Evolutionary conservation across 2,329 filamentous ascomycete genomes (phyloP), one percentile per base, ranked within the genome.

Genomic region (Fusarium secorum): DNA sequence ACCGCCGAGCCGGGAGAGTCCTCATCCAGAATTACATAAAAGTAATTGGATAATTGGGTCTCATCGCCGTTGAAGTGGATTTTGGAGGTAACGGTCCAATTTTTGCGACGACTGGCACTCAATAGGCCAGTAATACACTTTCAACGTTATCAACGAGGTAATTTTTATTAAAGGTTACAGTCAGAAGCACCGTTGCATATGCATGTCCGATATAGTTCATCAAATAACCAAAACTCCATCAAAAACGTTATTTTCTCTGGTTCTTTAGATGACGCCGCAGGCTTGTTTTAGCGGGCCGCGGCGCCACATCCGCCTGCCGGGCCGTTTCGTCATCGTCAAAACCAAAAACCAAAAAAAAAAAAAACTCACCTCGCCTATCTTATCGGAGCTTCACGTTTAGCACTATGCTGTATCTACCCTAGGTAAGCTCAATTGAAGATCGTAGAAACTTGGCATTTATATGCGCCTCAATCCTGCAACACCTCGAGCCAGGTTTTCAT

Each of bases 21-120:
- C 36, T 51, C 24, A 17, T 11, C 20, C 22, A 57, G 30, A 26
- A 66, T 66, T 66, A 66, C 63, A 48, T 66, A 66, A 66, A 36
- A 41, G 11, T 20, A 22, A 66, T 38, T 14, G 0, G n/a, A 60
- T 66, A 52, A 66, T 46, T 66, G 63, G 63, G 46, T 44, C 54
- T 49, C 35, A 30, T 26, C 15, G 57, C 32, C 11, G 10, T 35
- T 14, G 24, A 24, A 56, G 57, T 60, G 57, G 57, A 56, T 30
- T 18, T 22, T 20, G 9, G 7, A 22, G 11, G 17, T 3, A n/a
- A 11, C 20, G 22, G 7, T 18, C 26, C 35, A 32, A 18, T 24
- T 18, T 39, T 53, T 11, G 17, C 17, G 1, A 11, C 14, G 10
- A 58, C 20, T 24, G 22, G 13, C 9, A 28, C 15, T 14, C 3